Evolutionary conservation across 306 rosid genomes (phyloP), one percentile per base, ranked within the genome.

Genomic region (Prunus campanulata): DNA sequence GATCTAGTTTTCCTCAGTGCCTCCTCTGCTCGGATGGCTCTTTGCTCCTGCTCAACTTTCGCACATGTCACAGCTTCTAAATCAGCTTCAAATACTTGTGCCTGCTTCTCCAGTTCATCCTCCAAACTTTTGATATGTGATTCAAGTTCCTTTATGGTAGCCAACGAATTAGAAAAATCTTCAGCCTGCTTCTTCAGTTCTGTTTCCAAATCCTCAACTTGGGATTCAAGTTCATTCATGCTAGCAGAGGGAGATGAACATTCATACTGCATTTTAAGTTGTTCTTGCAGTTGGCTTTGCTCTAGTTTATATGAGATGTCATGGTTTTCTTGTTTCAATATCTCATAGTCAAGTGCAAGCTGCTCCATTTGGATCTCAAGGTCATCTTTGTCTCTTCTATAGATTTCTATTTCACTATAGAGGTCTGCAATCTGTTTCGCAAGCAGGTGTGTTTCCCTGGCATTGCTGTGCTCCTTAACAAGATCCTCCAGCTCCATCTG

Each of bases 341-440:
- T 91, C 85, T 96, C 99, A 83, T 89, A 92, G 87, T 96, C 99
- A 30, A 96, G 91, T 13, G 97, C 99, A 79, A 96, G 96, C 80
- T 96, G 99, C 86, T 93, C 99, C 87, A 96, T 83, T 77, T 91
- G 98, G 93, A 91, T 88, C 84, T 96, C 99, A 29, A 96, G 80
- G 78, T 93, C 99, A 75, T 96, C 99, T 87, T 86, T 96, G 82
- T 96, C 96, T 86, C 94, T 87, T 61, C 91, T 87, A 60, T 90
- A 88, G 77, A 89, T 85, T 77, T 96, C 99, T 46, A 96, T 86
- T 87, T 96, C 98, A 24, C 93, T 81, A 68, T 85, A 82, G 71
- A 96, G 90, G 75, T 93, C 97, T 61, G 83, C 78, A 51, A 92
- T 83, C 82, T 91, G 90, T 63, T 85, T 86, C 86, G 90, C 98